Base-by-base conservation (phyloP, 768 basidiomycete species). In the Lentinus tigrinus region DNA sequence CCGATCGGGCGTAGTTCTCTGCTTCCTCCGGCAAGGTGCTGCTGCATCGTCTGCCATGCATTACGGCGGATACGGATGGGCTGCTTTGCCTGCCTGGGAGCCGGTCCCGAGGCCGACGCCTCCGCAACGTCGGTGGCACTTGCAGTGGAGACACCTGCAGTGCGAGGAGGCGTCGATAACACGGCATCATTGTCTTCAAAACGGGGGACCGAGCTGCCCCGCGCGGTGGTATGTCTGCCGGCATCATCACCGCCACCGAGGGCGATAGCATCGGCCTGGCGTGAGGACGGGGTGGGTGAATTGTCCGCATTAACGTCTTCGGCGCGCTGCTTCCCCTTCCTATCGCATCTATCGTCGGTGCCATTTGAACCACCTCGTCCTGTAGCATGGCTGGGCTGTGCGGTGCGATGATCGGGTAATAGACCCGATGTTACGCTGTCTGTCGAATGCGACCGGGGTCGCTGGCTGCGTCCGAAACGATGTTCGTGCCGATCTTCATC, bases 311-410 rank as follows among this genome's bases (percentile, higher is more conserved):
- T 50, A 55, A 52, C 36, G 34, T 61, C 55, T 26, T 57, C 55
- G 16, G 51, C 60, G 16, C 60, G 60, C 26, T 42, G 27, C 52
- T 61, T 61, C 47, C 60, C 60, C 42, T 61, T 61, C 56, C 52
- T 40, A 52, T 49, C 55, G 19, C 19, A 23, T 9, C 31, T 11
- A 17, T 44, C 38, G 8, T 5, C 31, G 27, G 13, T 11, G 8
- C 16, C 17, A 16, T 31, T n/a, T 28, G 31, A 16, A 4, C 14
- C 14, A 17, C 11, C 27, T n/a, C 27, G 27, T 14, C 23, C 16
- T n/a, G 17, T 10, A 11, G 36, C n/a, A 13, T 23, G 28, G 23
- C 17, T 34, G 31, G 19, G 17, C 6, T 31, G 8, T 34, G 13
- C 27, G 24, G 48, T 27, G 24, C 24, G 24, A 26, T 36, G 37